Percentiles rank a stretch among this genome's conserved stretches.
Evolutionary conservation across 2,329 filamentous ascomycete species (phyloP).

Genomic region (Phialophora tarda): DNA sequence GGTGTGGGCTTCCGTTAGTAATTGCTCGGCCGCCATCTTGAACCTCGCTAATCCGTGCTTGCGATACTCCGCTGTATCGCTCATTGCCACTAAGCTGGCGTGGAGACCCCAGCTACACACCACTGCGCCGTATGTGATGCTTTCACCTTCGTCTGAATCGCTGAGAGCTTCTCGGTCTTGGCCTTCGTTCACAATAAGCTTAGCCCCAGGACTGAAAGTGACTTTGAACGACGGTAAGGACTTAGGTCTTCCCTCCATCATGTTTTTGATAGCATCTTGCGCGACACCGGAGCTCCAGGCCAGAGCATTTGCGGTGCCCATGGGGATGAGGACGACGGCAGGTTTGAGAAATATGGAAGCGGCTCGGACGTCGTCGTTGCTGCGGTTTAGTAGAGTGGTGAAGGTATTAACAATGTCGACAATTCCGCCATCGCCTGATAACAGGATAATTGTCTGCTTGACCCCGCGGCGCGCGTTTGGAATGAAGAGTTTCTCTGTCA

Average conservation of each 20-base stretch:
- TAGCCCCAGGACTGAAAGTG: constrained; percentile 61
- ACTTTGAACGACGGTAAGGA: constrained; percentile 68
- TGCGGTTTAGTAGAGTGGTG: constrained; percentile 38
- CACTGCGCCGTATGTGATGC: constrained; percentile 70
- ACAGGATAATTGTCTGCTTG: constrained; percentile 70
- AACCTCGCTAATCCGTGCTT: constrained; percentile 79
- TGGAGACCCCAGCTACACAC: constrained; percentile 92
- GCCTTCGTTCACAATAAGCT: constrained; percentile 51
- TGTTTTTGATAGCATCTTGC: constrained; percentile 38
- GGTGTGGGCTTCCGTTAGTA: constrained; percentile 47
- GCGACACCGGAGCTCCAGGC: constrained; percentile 37
- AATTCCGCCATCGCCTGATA: constrained; percentile 87
- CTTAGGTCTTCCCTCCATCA: constrained; percentile 63
- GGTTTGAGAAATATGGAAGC: constrained; percentile 54
- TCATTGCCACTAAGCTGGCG: constrained; percentile 85
- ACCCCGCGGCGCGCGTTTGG: constrained; percentile 55
- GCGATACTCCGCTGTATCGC: constrained; percentile 81
- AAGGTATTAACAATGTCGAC: constrained; percentile 80
- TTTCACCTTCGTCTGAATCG: constrained; percentile 25
- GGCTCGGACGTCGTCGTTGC: constrained; percentile 38
- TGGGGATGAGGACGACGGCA: constrained; percentile 60
- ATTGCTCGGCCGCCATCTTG: constrained; percentile 78
- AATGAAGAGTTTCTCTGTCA: constrained; percentile 61
- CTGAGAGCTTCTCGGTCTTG: constrained; percentile 46
- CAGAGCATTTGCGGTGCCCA: constrained; percentile 58